Percentiles rank a stretch among this genome's conserved stretches.
Evolutionary conservation across 345 rosid species (phyloP).

Genomic region (Raphanus sativus): DNA sequence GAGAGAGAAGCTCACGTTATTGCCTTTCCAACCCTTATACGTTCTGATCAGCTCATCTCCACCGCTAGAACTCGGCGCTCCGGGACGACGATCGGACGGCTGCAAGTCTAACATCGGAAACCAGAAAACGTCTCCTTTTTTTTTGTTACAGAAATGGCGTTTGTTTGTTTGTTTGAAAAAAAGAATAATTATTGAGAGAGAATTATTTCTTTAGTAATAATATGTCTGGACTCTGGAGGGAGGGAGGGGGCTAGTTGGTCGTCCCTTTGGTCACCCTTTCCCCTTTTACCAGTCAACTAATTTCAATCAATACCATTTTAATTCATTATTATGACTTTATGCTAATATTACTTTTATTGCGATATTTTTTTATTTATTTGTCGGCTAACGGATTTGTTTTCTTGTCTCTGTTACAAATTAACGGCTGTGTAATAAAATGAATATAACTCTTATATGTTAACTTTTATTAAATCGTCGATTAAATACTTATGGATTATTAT

Average conservation of each 20-base stretch:
- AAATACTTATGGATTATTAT: neutral
- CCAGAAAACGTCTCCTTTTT: conserved; percentile 7
- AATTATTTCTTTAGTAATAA: too few species aligned
- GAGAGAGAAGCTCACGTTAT: conserved; percentile 52
- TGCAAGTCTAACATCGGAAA: conserved; percentile 41
- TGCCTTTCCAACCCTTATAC: conserved; percentile 80
- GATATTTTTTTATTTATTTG: neutral
- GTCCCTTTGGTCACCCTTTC: conserved; percentile 18
- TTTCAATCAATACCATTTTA: neutral
- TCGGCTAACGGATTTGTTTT: neutral
- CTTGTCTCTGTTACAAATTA: neutral
- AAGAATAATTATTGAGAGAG: neutral
- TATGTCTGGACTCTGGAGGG: too few species aligned
- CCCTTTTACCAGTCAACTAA: conserved; percentile 32
- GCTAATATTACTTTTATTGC: neutral
- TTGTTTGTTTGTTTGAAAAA: neutral
- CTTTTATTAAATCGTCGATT: neutral
- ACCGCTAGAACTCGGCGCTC: conserved; percentile 32
- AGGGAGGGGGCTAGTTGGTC: neutral
- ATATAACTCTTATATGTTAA: neutral
- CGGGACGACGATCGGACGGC: conserved; percentile 40
- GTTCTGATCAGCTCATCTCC: conserved; percentile 49
- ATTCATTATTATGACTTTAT: neutral
- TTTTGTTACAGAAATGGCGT: neutral
- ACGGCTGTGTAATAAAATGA: neutral